Evolutionary conservation across 1,284 basidiomycete species (phyloP).

Genomic region (Paramarasmius palmivorus): DNA sequence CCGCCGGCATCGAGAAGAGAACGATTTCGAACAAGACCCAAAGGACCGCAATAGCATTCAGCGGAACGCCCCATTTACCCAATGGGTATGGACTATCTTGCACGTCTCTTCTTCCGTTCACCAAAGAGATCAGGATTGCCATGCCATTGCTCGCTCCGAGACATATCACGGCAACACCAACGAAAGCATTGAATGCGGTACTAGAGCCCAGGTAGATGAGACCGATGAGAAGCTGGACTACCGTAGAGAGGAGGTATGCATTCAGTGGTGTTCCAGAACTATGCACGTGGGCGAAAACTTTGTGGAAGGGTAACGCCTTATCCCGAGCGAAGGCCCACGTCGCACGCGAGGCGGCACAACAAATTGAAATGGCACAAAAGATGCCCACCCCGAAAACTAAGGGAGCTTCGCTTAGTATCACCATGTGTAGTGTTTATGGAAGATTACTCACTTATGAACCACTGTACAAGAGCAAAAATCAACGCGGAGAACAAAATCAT

Average conservation of each 20-base stretch:
- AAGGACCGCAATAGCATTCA: constrained; percentile 46
- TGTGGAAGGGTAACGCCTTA: constrained; percentile 60
- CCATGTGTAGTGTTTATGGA: background rate
- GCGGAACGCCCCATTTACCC: constrained; percentile 36
- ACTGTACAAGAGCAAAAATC: background rate
- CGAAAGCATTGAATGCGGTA: constrained; percentile 57
- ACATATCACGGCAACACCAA: constrained; percentile 56
- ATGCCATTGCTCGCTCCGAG: constrained; percentile 53
- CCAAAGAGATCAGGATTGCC: constrained; percentile 48
- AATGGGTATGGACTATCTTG: constrained; percentile 44
- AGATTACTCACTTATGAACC: background rate
- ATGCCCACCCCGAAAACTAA: constrained; percentile 54
- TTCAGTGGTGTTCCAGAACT: constrained; percentile 49
- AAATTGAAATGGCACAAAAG: constrained; percentile 60
- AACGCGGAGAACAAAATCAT: background rate
- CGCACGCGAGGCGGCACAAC: constrained; percentile 67
- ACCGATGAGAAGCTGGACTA: constrained; percentile 55
- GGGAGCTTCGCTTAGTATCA: too few species aligned
- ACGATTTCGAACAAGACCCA: constrained; percentile 55
- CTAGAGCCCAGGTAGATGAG: constrained; percentile 54
- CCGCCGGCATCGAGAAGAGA: constrained; percentile 60
- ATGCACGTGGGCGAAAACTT: constrained; percentile 50
- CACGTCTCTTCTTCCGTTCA: constrained; percentile 37
- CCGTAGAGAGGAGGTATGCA: constrained; percentile 58
- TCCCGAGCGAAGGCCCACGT: constrained; percentile 75